Conservation (phyloP, 2,329 filamentous ascomycete species). For the Hymenoscyphus occultus region DNA sequence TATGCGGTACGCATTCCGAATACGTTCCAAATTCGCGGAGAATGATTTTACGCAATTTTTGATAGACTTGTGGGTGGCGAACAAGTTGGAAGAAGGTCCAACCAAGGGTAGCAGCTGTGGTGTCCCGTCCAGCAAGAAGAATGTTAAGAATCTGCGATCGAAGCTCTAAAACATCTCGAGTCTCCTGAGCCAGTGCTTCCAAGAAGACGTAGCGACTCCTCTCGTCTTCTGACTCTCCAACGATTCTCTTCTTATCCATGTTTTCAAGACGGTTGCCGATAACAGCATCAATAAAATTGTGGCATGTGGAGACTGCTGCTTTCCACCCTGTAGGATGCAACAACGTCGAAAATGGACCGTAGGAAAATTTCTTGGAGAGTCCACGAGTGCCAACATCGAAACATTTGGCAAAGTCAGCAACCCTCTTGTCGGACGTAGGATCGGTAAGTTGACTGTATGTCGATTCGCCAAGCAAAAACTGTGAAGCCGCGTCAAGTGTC, state of each 20-base stretch:
- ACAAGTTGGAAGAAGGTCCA: constrained; percentile 46
- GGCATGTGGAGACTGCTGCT: constrained; percentile 3
- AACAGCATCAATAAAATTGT: constrained; percentile 9
- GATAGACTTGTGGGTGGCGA: constrained; percentile 39
- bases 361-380: background rate
- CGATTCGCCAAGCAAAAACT: constrained; percentile 58
- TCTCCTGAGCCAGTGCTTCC: constrained; percentile 18
- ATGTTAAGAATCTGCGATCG: constrained; percentile 26
- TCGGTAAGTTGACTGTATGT: constrained; percentile 4
- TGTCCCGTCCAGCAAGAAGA: constrained; percentile 53
- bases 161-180: constrained; percentile 21
- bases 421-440: background rate
- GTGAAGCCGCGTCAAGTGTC: constrained; percentile 63
- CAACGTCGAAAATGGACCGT: background rate
- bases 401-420: constrained; percentile 3
- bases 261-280: background rate
- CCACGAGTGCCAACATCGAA: constrained; percentile 4
- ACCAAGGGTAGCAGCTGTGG: constrained; percentile 49
- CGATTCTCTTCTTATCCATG: background rate
- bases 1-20: constrained; percentile 18
- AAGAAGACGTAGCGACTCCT: constrained; percentile 40
- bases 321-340: background rate
- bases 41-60: constrained; percentile 42
- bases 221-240: background rate
- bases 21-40: constrained; percentile 37